A percentile compares a stretch with the other conserved stretches of the same genome.
Conservation (phyloP, 345 rosid species). For the Eucalyptus cladocalyx region DNA sequence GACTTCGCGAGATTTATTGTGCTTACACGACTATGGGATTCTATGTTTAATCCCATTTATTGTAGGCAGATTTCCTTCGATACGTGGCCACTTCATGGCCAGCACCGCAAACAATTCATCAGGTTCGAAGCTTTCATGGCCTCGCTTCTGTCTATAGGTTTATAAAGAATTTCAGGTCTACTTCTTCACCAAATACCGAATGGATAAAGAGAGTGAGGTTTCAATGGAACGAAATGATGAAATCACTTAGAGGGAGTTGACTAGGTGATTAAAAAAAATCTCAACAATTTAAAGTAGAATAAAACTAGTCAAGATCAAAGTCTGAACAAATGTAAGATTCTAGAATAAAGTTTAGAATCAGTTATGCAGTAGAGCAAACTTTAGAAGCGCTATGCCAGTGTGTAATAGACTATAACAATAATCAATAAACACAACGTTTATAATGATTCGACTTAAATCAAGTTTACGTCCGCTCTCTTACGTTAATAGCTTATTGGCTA, state of each 20-base stretch:
- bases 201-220: background rate
- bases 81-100: background rate
- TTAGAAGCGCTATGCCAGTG: no score
- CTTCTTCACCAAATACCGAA: background rate
- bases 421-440: no score
- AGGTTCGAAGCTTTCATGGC: background rate
- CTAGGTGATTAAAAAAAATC: no score
- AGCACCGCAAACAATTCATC: background rate
- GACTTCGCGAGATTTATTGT: background rate
- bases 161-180: background rate
- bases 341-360: no score
- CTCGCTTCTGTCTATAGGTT: background rate
- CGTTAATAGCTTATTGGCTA: accelerated
- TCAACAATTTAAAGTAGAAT: no score
- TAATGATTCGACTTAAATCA: no score
- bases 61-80: background rate
- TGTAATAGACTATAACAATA: no score
- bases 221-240: background rate
- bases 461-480: no score
- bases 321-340: no score
- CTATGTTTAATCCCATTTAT: background rate
- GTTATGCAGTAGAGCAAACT: no score
- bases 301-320: no score
- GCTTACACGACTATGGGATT: background rate
- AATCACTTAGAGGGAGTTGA: no score